Percentiles rank a stretch among this genome's conserved stretches.
Conservation (phyloP, 495 filamentous ascomycete species). For the Trichoderma gamsii region DNA sequence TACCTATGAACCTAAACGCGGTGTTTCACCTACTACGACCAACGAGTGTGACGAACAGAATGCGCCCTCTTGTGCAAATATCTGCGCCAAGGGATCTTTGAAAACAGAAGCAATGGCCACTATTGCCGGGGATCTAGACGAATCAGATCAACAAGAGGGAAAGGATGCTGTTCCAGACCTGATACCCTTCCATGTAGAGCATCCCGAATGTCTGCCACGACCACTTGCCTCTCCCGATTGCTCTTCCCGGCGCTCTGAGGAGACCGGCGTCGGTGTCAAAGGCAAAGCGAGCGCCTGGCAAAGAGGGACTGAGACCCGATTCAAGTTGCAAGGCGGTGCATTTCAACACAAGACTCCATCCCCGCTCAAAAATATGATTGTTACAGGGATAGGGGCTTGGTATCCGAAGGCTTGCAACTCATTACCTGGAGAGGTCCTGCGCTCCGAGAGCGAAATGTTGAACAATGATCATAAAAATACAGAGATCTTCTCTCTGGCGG, state of each 20-base stretch:
- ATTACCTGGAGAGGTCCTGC: background rate
- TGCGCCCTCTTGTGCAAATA: background rate
- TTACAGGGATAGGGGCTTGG: background rate
- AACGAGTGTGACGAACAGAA: background rate
- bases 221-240: background rate
- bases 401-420: background rate
- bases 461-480: background rate
- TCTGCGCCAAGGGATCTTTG: background rate
- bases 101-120: background rate
- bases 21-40: background rate
- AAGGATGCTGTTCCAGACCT: background rate
- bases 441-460: background rate
- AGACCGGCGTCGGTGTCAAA: background rate
- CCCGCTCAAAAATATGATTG: constrained; percentile 6
- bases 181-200: background rate
- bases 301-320: background rate
- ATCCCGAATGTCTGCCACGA: constrained; percentile 1
- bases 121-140: background rate
- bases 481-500: background rate
- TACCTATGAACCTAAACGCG: constrained; percentile 1
- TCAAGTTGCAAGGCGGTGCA: background rate
- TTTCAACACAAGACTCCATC: background rate
- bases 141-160: background rate
- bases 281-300: background rate
- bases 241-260: background rate